A percentile compares a stretch with the other conserved stretches of the same genome.
Evolutionary conservation across 345 rosid species (phyloP).

Genomic region (Populus euphratica): DNA sequence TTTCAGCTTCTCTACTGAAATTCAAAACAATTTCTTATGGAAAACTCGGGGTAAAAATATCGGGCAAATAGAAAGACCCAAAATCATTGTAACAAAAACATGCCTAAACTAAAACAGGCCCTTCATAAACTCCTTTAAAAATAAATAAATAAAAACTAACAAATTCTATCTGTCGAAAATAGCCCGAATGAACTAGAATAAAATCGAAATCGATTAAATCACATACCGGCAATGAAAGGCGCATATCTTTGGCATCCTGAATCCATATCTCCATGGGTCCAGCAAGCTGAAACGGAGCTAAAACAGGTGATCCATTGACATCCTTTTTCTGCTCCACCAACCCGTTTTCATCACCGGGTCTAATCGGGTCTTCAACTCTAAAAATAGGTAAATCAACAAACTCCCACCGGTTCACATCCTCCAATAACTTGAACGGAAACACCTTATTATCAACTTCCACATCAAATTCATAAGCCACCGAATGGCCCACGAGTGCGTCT

Average conservation of each 20-base stretch:
- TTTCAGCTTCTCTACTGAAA: background rate
- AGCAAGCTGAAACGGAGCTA: slow-evolving; percentile 90
- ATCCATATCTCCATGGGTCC: slow-evolving; percentile 98
- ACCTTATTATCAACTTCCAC: slow-evolving; percentile 64
- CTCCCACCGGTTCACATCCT: slow-evolving; percentile 90
- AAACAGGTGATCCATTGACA: slow-evolving; percentile 47
- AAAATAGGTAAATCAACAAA: slow-evolving; percentile 83
- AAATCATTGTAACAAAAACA: background rate
- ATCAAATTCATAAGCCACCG: slow-evolving; percentile 81
- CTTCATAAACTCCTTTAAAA: too few species aligned
- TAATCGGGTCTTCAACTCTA: slow-evolving; percentile 33
- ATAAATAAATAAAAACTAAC: too few species aligned
- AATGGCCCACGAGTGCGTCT: slow-evolving; percentile 80
- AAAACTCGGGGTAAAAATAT: background rate
- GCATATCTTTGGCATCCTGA: slow-evolving; percentile 85
- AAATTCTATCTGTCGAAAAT: background rate
- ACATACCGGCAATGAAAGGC: slow-evolving; percentile 69
- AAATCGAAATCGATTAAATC: background rate
- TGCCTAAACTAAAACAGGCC: too few species aligned
- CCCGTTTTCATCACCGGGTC: slow-evolving; percentile 28
- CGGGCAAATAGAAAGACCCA: background rate
- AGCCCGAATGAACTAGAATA: background rate
- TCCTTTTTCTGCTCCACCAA: slow-evolving; percentile 43
- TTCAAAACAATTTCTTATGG: background rate
- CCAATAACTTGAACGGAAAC: slow-evolving; percentile 75